phyloP scores from a whole-genome alignment of 108 stramenopile genomes.

The Skeletonema menzelii region DNA sequence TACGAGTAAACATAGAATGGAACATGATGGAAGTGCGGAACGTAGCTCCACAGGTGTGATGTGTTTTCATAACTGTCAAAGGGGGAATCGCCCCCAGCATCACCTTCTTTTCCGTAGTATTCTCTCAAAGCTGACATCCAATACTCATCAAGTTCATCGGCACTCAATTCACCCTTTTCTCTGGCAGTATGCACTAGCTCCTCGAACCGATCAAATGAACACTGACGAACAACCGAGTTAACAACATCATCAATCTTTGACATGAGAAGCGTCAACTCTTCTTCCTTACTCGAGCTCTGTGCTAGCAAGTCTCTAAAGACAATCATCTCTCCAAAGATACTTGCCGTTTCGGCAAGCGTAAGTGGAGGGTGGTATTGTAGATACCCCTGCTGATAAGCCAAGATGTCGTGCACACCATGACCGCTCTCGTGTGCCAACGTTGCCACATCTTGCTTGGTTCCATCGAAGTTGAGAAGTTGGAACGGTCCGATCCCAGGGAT shows the following conservation, averaged over 20 bases:
- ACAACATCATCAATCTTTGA: constrained; percentile 50
- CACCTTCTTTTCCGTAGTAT: constrained; percentile 45
- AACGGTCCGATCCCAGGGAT: constrained; percentile 52
- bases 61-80: constrained; percentile 48
- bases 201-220: constrained; percentile 54
- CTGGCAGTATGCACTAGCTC: constrained; percentile 46
- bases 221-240: constrained; percentile 52
- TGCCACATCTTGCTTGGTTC: constrained; percentile 49
- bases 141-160: constrained; percentile 41
- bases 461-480: constrained; percentile 54
- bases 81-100: constrained; percentile 43
- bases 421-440: constrained; percentile 49
- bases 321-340: constrained; percentile 58
- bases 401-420: constrained; percentile 49
- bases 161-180: constrained; percentile 45
- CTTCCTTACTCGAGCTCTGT: constrained; percentile 25
- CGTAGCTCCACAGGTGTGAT: constrained; percentile 43
- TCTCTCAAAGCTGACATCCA: constrained; percentile 49
- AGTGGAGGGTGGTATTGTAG: constrained; percentile 53
- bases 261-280: constrained; percentile 47
- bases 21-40: constrained; percentile 54
- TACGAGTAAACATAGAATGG: constrained; percentile 54
- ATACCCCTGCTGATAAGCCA: constrained; percentile 49
- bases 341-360: constrained; percentile 51
- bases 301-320: constrained; percentile 49